Evolutionary conservation across 2,329 filamentous ascomycete species (phyloP).

Genomic region (Stachybotrys echinatus): DNA sequence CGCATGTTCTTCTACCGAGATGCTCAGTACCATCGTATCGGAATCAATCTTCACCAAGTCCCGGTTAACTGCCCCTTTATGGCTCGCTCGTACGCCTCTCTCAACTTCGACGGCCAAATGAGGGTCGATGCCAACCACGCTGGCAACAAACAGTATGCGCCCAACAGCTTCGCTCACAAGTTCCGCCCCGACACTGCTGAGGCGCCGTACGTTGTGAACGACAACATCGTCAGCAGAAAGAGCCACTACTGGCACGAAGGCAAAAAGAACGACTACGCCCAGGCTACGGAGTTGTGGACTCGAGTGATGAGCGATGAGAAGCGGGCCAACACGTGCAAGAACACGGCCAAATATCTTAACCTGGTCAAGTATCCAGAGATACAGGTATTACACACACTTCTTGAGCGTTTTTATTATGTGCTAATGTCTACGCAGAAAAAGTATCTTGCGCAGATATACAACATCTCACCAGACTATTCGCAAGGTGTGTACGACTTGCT

Average conservation of each 20-base stretch:
- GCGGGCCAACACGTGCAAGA: conserved; percentile 39
- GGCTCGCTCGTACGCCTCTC: neutral
- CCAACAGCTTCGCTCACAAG: conserved; percentile 36
- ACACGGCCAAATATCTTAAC: conserved; percentile 40
- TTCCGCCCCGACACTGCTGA: conserved; percentile 3
- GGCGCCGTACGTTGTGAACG: conserved; percentile 34
- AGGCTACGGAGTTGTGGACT: conserved; percentile 42
- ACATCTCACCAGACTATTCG: conserved; percentile 39
- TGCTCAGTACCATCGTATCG: conserved; percentile 56
- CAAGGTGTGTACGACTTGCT: conserved; percentile 39
- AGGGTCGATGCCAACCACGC: conserved; percentile 1
- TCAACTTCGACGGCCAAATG: neutral
- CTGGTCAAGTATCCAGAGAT: conserved; percentile 37
- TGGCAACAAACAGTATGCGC: neutral
- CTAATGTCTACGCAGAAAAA: conserved; percentile 21
- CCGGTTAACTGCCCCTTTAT: conserved; percentile 53
- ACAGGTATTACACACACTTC: conserved; percentile 20
- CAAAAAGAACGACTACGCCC: conserved; percentile 45
- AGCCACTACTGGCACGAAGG: conserved; percentile 51
- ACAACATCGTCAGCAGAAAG: conserved; percentile 45
- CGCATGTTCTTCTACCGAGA: conserved; percentile 57
- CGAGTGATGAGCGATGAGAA: conserved; percentile 40
- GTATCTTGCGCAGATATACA: conserved; percentile 40
- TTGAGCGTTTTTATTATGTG: neutral
- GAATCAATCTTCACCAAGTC: conserved; percentile 59